Conservation (phyloP, 805 yeast genomes). For the Yarrowia divulgata region DNA sequence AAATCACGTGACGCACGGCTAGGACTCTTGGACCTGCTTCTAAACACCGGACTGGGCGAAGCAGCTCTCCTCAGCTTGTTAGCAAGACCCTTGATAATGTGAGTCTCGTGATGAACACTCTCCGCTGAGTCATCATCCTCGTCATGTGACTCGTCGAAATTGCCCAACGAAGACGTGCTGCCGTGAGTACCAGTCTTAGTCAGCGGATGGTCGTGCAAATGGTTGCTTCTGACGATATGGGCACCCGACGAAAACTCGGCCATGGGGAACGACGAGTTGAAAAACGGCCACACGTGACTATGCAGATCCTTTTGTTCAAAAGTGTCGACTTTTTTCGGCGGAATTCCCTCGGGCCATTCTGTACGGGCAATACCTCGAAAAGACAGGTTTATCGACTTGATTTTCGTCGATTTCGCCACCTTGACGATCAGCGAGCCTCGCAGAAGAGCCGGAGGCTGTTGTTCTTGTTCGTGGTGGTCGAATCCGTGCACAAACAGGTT, state of each 20-base stretch:
- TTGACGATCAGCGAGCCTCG: constrained; percentile 80
- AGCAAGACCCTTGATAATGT: constrained; percentile 43
- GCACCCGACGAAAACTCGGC: constrained; percentile 57
- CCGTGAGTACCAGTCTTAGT: not conserved
- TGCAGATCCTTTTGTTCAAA: constrained; percentile 70
- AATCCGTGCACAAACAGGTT: constrained; percentile 84
- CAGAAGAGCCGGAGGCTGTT: constrained; percentile 57
- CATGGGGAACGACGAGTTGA: constrained; percentile 53
- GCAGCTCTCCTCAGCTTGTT: constrained; percentile 45
- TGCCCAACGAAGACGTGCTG: constrained; percentile 1
- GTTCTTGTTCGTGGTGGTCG: constrained; percentile 59
- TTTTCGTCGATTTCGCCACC: constrained; percentile 72
- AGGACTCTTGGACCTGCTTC: constrained; percentile 22
- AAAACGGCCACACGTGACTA: constrained; percentile 92
- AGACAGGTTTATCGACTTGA: constrained; percentile 68
- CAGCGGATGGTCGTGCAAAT: constrained; percentile 8
- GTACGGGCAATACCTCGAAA: constrained; percentile 77
- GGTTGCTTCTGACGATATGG: constrained; percentile 48
- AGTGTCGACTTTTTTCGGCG: constrained; percentile 78
- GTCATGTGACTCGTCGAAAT: constrained; percentile 32
- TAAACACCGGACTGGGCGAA: constrained; percentile 42
- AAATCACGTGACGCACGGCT: not conserved
- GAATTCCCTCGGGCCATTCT: constrained; percentile 97
- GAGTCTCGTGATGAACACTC: constrained; percentile 10
- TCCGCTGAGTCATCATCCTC: not conserved